Evolutionary conservation across 768 basidiomycete genomes (phyloP), one percentile per base, ranked within the genome.

Genomic region (Mycena leptocephala): DNA sequence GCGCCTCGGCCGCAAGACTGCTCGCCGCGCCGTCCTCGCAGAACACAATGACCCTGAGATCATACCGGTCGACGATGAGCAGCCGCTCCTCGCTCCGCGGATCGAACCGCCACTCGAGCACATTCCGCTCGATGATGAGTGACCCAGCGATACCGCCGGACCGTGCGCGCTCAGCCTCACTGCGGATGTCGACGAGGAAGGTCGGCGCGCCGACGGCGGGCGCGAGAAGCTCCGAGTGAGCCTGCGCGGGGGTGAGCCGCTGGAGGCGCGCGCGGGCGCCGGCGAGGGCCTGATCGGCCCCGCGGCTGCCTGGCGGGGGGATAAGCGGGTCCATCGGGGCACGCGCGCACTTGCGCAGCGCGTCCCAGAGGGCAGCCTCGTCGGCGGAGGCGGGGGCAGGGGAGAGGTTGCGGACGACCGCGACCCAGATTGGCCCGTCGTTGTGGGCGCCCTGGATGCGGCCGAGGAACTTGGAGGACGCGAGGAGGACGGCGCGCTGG

Each of bases 61-160:
- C 95, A 78, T 94, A 96, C 69, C 94, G 86, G 84, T 95, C 92
- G 28, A 91, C 95, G 76, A 95, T 92, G 1, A 90, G 84, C 67
- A 96, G 84, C 39, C 93, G 87, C 16, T 89, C 86, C 13, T 89
- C 86, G 77, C 85, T 88, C 70, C 94, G 88, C 5, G 95, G 95
- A 83, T 96, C 95, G 77, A 96, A 93, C 28, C 91, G 89, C 94
- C 94, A 95, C 82, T 96, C 95, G 67, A 96, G 88, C 7, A 92
- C 90, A 80, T 94, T 95, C 28, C 95, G 89, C 79, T 95, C 95
- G 72, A 96, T 90, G 68, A 94, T 85, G 70, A 95, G 84, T n/a
- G 94, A 89, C 0, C 95, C 94, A 10, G 87, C 87, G 69, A 96
- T 93, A 0, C 85, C 88, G 0, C 95, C 95, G 37, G 90, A 85